Base-by-base conservation (phyloP, 495 filamentous ascomycete species). In the Penicillium pulvis region DNA sequence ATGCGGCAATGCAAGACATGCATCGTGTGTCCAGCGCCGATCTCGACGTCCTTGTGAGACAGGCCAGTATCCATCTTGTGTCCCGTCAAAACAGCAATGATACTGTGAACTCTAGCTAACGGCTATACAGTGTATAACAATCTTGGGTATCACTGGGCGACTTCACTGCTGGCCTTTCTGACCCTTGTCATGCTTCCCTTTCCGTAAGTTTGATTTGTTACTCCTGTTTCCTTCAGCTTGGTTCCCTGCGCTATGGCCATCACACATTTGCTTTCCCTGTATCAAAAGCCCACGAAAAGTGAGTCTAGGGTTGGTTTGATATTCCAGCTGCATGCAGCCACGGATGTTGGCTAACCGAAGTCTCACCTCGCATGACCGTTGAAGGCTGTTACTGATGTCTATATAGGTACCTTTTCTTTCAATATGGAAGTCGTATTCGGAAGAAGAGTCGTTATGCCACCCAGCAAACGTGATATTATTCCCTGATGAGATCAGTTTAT, bases 121-220 rank as follows among this genome's bases (percentile, higher is more conserved):
- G 63, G 56, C 35, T 56, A 59, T 56, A 59, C 65, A 82, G 79
- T 91, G 81, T 92, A 91, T 61, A 70, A 86, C 33, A 79, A 74
- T 17, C 75, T 91, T 11, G 87, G 86, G 12, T 87, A 81, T 57
- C 86, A 90, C 61, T 91, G 89, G 89, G 89, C 87, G 11, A 85
- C 86, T 2, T 83, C 81, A 4, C 70, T 91, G 39, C 68, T 91
- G 23, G 89, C 80, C 6, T 89, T 90, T 63, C 65, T 91, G n/a
- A 87, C 87, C 4, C 68, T 91, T 31, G 75, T 72, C 49, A 85
- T 91, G 83, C 70, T 84, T 62, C 89, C 88, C 20, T 88, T 90
- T 49, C 87, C 87, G 60, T 89, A 71, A 75, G 80, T 79, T 9
- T 54, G 53, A 44, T 50, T 52, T 43, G 45, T 39, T 24, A 31